Percentiles rank a stretch among this genome's conserved stretches.
These are phyloP conservation scores for Diaporthe citriasiana DNA, from an alignment of 2,329 filamentous ascomycete species.

Conservation along the genomic window DNA sequence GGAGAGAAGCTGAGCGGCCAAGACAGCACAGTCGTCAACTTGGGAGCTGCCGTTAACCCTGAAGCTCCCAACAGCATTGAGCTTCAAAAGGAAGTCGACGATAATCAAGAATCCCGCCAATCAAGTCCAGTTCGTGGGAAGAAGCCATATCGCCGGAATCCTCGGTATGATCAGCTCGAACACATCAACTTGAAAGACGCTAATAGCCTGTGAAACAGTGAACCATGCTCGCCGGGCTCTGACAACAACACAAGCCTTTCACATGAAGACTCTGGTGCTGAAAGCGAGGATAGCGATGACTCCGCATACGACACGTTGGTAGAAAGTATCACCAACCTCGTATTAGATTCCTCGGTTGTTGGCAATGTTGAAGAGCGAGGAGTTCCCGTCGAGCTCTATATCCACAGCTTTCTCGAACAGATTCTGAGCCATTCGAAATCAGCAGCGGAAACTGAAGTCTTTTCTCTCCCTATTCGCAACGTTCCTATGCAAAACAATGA, in stretches of 20 bases:
- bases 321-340: neutral
- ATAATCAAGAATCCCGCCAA: too few relatives aligned
- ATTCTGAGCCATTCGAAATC: neutral
- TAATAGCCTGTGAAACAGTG: neutral
- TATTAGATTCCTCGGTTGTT: neutral
- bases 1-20: neutral
- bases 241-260: neutral
- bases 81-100: too few relatives aligned
- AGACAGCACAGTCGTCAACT: neutral
- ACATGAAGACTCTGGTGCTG: neutral
- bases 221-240: too few relatives aligned
- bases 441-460: accelerated
- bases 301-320: neutral
- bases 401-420: constrained; percentile 10
- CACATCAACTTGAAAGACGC: neutral
- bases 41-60: neutral
- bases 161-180: neutral
- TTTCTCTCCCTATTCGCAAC: neutral
- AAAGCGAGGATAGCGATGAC: neutral
- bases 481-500: neutral
- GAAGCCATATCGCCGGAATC: accelerated
- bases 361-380: neutral
- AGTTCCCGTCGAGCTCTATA: neutral
- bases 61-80: too few relatives aligned
- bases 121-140: neutral